Evolutionary conservation across 2,329 filamentous ascomycete species (phyloP), one percentile per base, ranked within the genome.

Genomic region (Hyphodiscus sp.): DNA sequence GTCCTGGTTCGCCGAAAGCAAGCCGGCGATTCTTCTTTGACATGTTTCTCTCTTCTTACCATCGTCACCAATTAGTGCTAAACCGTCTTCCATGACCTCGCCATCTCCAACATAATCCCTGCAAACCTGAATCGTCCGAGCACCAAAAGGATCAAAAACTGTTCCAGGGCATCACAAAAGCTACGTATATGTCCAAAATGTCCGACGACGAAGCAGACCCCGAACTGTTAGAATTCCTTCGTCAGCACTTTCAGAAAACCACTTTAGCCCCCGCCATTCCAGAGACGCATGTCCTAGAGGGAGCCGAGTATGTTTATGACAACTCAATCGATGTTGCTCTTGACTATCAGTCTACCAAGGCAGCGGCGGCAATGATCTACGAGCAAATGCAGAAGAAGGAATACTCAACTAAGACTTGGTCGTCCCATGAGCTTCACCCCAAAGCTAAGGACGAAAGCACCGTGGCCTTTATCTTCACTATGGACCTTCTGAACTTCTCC

Each of bases 401-500:
- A 41, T 97, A 95, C 71, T 94, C 89, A 4, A 90, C 89, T 0
- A 81, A 87, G 57, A 87, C 83, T 9, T 99, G 94, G 94, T 82
- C 88, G 15, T 80, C 87, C 64, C 91, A 97, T 69, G 88, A 94
- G 67, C 76, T 99, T 41, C 94, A 99, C 65, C 94, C 94, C 1
- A 87, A 91, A 68, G 65, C 80, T 43, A 90, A 90, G 66, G 85
- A 95, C 66, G 87, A 89, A 65, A 78, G 72, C 49, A 91, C 90
- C 0, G 82, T 95, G 20, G 86, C 89, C 58, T 97, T 99, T 68
- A 92, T 99, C 64, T 97, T 99, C 69, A 90, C 89, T 19, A 95
- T 99, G 90, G 94, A 99, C 68, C 71, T 99, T 26, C 74, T 99
- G 49, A 99, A 99, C 68, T 99, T 97, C 68, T 95, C 86, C 20